Percentiles rank a stretch among this genome's conserved stretches.
Conservation (phyloP, 2,329 filamentous ascomycete genomes). For the Penicillium corylophilum region DNA sequence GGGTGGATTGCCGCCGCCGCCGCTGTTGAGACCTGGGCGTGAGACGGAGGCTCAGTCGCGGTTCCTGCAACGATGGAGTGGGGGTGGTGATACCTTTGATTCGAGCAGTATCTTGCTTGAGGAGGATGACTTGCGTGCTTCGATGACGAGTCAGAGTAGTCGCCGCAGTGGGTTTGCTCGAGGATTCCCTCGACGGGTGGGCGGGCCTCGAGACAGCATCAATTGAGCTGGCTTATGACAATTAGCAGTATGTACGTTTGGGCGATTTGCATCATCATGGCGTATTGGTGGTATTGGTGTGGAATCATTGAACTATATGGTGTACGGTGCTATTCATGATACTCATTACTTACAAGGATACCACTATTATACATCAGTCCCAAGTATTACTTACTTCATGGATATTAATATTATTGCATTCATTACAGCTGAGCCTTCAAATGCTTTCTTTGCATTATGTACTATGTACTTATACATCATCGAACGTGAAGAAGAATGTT, state of each 20-base stretch:
- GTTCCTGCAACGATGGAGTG: conserved; percentile 33
- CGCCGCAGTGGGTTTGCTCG: conserved; percentile 35
- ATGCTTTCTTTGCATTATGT: background rate
- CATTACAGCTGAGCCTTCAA: background rate
- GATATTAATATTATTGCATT: background rate
- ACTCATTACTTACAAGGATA: background rate
- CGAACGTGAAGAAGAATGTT: background rate
- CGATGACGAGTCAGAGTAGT: conserved; percentile 33
- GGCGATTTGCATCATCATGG: background rate
- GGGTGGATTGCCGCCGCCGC: conserved; percentile 29
- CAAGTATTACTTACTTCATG: background rate
- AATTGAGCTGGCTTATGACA: conserved; percentile 36
- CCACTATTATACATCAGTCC: background rate
- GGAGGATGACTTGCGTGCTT: conserved; percentile 36
- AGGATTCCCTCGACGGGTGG: conserved; percentile 42
- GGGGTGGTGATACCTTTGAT: conserved; percentile 36
- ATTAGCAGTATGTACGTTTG: background rate
- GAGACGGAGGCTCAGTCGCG: conserved; percentile 40
- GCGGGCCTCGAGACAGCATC: conserved; percentile 52
- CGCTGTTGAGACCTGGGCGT: conserved; percentile 21
- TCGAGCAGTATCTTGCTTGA: conserved; percentile 37
- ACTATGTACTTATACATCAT: conserved; percentile 4
- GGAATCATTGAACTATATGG: background rate
- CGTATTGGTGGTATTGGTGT: background rate
- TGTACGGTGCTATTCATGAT: background rate